Base-by-base conservation (phyloP, 768 basidiomycete species). In the Leccinum subgranulosum region DNA sequence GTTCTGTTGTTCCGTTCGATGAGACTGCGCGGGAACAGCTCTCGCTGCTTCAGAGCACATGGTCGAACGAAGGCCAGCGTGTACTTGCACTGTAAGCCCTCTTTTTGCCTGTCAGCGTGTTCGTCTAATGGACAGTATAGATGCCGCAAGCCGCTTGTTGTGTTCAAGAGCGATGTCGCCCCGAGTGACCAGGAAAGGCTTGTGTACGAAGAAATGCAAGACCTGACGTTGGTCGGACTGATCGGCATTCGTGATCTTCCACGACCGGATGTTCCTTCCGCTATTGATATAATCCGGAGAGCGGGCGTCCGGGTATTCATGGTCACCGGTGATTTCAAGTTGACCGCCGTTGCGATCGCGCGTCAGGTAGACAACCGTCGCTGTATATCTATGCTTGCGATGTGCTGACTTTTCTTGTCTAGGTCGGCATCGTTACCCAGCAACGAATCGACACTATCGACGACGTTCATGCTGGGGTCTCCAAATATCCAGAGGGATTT, bases 231-330 rank as follows among this genome's bases (percentile, higher is more conserved):
- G 56, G 69, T 82, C 8, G 81, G 81, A 12, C 75, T 85, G 1
- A 74, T 79, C 17, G 83, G 77, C n/a, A 76, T 85, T 58, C 76
- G 77, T 61, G 84, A 85, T 60, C 84, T 84, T 14, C 83, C 83
- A n/a, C 77, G 84, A 17, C 76, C 76, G 5, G 79, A 84, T 43
- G 78, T 78, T 6, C 70, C 75, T 1, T 70, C 67, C 6, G 79
- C 84, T 12, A 79, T 85, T 2, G 62, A 70, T 17, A 73, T 77
- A 49, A 81, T 80, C 65, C 69, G 77, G 47, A 63, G 74, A 43
- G 84, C 84, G 19, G 82, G 84, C 14, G 76, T 82, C 54, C 76
- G 78, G 15, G 77, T 83, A 31, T 78, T 81, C 62, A 84, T 84
- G 82, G 75, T 84, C 15, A 84, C 83, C 1, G 83, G 83, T 31